Evolutionary conservation across 2,329 filamentous ascomycete species (phyloP), one percentile per base, ranked within the genome.

Genomic region (Hypomyces perniciosus): DNA sequence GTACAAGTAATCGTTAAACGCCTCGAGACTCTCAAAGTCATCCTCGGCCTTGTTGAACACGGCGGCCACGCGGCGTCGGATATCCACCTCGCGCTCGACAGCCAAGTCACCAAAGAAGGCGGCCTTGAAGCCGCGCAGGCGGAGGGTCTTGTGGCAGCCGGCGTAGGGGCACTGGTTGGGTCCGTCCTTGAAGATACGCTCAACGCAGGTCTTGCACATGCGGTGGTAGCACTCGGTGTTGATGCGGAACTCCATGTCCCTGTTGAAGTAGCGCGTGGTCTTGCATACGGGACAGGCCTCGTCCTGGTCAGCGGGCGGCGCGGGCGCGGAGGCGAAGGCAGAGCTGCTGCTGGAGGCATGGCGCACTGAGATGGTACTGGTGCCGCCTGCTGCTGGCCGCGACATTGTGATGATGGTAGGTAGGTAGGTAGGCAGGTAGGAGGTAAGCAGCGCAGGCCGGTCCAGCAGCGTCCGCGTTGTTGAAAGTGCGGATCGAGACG

Each of bases 191-290:
- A 97, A 99, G 61, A 97, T 88, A 50, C 92, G 87, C 69, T 92
- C 88, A 39, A 97, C 91, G 73, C 93, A 99, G 51, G 88, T 91
- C 68, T 90, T 86, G 76, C 93, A 99, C 89, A 99, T 97, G 60
- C 90, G 90, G 77, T 99, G 93, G 76, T 99, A 99, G 80, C 93
- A 99, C 76, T 95, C 90, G 7, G 92, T 90, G 68, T 97, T 96
- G 74, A 99, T 91, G 61, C 93, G 86, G 72, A 99, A 97, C 57
- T 86, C 81, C 81, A 99, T 91, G 72, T 90, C 86, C 54, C 84
- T 85, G 75, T 96, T 96, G 63, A 97, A 86, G 75, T 97, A 97
- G 57, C 90, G 88, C 54, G 88, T 89, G 53, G 90, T 95, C 73
- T 96, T 96, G 86, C 93, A 99, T 60, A 97, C 89, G 52, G 92